Evolutionary conservation across 1,284 basidiomycete species (phyloP).

Genomic region (Termitomyces sp.): DNA sequence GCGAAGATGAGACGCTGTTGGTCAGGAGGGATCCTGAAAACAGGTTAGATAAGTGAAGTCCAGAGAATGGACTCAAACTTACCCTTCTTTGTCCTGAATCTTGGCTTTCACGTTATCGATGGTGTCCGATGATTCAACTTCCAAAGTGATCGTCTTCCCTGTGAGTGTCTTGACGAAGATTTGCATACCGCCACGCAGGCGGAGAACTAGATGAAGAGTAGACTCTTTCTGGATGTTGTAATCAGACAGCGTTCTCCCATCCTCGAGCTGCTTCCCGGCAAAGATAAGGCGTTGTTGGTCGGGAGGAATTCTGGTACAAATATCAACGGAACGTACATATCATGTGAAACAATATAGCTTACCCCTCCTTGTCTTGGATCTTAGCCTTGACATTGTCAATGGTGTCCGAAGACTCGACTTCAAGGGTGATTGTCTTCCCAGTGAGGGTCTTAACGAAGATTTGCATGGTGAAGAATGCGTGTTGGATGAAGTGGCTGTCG

Average conservation of each 20-base stretch:
- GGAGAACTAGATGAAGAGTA: slow-evolving; percentile 47
- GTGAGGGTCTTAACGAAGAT: slow-evolving; percentile 84
- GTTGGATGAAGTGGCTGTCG: slow-evolving; percentile 3
- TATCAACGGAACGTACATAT: not conserved
- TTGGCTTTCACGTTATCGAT: slow-evolving; percentile 84
- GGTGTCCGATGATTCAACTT: slow-evolving; percentile 87
- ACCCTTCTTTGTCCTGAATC: slow-evolving; percentile 70
- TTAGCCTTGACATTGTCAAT: slow-evolving; percentile 53
- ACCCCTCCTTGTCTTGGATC: slow-evolving; percentile 81
- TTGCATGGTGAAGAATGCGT: slow-evolving; percentile 48
- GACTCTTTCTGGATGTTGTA: slow-evolving; percentile 38
- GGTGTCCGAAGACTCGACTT: slow-evolving; percentile 60
- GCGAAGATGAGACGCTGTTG: slow-evolving; percentile 79
- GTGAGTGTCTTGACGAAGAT: slow-evolving; percentile 89
- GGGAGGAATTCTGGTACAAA: slow-evolving; percentile 26
- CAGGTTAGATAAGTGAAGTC: not conserved
- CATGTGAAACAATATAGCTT: not conserved
- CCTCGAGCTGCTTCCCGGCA: slow-evolving; percentile 34
- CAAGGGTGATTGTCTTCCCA: slow-evolving; percentile 87
- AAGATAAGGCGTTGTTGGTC: slow-evolving; percentile 36
- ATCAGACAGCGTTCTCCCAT: slow-evolving; percentile 32
- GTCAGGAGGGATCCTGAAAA: slow-evolving; percentile 34
- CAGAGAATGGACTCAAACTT: not conserved
- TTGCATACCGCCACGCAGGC: slow-evolving; percentile 89
- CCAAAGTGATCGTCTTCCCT: slow-evolving; percentile 91